Base-by-base conservation (phyloP, 495 filamentous ascomycete species). In the Neurospora intermedia region DNA sequence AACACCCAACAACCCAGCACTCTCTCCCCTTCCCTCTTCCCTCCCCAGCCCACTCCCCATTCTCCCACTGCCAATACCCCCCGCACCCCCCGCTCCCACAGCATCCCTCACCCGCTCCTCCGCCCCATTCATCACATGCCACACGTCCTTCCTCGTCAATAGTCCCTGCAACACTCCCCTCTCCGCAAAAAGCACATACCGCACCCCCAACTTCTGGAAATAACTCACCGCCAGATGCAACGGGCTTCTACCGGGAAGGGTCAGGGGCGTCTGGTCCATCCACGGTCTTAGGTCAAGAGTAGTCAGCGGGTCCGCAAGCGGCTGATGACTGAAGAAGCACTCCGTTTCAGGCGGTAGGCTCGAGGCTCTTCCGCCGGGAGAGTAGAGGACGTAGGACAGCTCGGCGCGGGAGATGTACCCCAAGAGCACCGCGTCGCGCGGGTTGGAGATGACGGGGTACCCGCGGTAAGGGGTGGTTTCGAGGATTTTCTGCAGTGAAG, bases 221-320 rank as follows among this genome's bases (percentile, higher is more conserved):
- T 98, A 94, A 45, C 88, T 90, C 18, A 95, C 88, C 5, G 93
- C 92, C 41, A 99, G 87, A 77, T 93, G 88, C 72, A 98, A 88
- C 69, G 87, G 91, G 69, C 87, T 88, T 59, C 90, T 87, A 43
- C 88, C 88, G 42, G 92, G 91, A 15, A 99, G 87, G 0, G 96
- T 98, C 42, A 99, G 92, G 3, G 96, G 96, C 0, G 96, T 99
- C 78, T 97, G 94, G 79, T 99, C 96, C 93, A 99, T 97, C 94
- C 95, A 99, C 7, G 93, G 94, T 16, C 95, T 85, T 9, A 98
- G 85, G 80, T 99, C 95, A 45, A 98, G 86, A 0, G 90, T 94
- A 10, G 89, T 87, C n/a, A 85, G 81, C 2, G 92, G 90, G 75
- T 97, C 93, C 1, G 92, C 91, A 71, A 93, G 88, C 15, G 93